phyloP scores from a whole-genome alignment of 768 basidiomycete genomes.

The Boletellus emodensis region DNA sequence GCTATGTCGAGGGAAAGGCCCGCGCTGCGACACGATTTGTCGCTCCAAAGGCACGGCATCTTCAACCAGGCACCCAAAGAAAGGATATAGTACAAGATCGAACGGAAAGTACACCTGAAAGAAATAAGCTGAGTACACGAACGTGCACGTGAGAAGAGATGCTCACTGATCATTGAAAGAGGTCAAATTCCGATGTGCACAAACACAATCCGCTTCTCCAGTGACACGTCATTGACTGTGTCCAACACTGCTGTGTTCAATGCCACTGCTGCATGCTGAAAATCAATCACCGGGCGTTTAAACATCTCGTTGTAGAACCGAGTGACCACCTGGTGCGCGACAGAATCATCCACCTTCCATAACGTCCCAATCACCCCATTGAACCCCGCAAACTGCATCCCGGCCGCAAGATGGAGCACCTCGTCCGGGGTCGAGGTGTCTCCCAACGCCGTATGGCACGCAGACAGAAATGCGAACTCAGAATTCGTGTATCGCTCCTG shows the following conservation, averaged over 20 bases:
- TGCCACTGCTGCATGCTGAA: not conserved
- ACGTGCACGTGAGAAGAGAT: too few relatives aligned
- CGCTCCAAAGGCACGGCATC: too few relatives aligned
- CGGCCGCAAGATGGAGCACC: not conserved
- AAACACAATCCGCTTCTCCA: not conserved
- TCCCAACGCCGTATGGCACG: not conserved
- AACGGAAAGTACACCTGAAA: too few relatives aligned
- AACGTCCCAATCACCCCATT: not conserved
- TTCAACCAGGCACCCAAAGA: too few relatives aligned
- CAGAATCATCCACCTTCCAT: not conserved
- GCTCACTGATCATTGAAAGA: too few relatives aligned
- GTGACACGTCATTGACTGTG: slow-evolving; percentile 1
- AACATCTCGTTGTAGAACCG: not conserved
- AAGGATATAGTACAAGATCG: too few relatives aligned
- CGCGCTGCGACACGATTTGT: too few relatives aligned
- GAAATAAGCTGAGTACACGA: too few relatives aligned
- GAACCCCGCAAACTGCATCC: not conserved
- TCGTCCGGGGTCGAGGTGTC: not conserved
- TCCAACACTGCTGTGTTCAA: not conserved
- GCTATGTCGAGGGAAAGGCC: too few relatives aligned
- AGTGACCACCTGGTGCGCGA: not conserved
- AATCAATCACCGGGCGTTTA: not conserved
- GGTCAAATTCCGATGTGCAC: not conserved
- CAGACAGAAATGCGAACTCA: not conserved
- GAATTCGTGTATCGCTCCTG: not conserved